Evolutionary conservation across 2,329 filamentous ascomycete species (phyloP), one percentile per base, ranked within the genome.

Genomic region (Knoxdaviesia capensis): DNA sequence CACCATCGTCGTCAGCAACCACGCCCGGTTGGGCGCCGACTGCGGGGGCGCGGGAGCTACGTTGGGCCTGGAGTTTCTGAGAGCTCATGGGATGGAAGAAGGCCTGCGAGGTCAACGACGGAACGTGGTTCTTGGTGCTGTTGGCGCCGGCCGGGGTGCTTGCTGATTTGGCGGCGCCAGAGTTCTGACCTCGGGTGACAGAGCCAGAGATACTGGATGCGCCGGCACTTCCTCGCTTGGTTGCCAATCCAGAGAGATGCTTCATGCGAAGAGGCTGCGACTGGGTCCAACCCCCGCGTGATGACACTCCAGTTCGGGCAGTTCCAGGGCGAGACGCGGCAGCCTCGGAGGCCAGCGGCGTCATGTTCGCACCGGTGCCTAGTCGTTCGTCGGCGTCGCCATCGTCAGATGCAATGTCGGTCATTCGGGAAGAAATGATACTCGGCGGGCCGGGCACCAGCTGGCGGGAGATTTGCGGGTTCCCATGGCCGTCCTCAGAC

Each of bases 81-180:
- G 88, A 93, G 61, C 87, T 96, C 85, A 98, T 93, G 35, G 90
- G 90, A 28, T 80, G 80, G 55, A 93, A 94, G 63, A 98, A 96
- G 42, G 84, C 88, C 53, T 88, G 81, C 10, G 85, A 86, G 3
- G 85, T 80, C 42, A 98, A 64, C 2, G 81, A 86, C 1, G 90
- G 87, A 20, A 93, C 86, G 65, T 98, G 90, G 55, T 79, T 86
- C 38, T 80, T 68, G 36, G 82, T 69, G 49, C 78, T 88, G 3
- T 53, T 51, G 28, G 56, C 46, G 41, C 52, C 53, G 10, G 66
- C 68, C 42, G 66, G 79, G 48, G 69, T 69, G 49, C 59, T 74
- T 55, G 57, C 68, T 11, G 57, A 63, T 31, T 63, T 56, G 43
- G 58, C 59, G 9, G 61, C 58, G 43, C 20, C 20, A 20, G 20